Evolutionary conservation across 441 rosid species (phyloP).

Genomic region (Pelargonium exstipulatum): DNA sequence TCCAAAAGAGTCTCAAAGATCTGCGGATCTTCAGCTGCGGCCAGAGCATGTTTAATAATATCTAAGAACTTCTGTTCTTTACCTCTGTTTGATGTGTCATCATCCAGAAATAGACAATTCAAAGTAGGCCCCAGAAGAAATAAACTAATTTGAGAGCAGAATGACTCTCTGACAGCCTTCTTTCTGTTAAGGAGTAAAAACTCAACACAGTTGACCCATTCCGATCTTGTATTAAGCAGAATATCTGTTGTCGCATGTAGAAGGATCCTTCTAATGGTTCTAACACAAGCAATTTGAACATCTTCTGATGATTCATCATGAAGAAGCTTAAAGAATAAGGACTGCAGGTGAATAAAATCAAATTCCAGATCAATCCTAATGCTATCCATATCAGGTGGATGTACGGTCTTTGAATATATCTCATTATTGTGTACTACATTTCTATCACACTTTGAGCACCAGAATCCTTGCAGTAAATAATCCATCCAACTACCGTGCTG

Average conservation of each 20-base stretch:
- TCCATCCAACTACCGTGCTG: constrained; percentile 40
- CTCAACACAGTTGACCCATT: constrained; percentile 72
- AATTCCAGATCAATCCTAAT: constrained; percentile 30
- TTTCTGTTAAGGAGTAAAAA: constrained; percentile 61
- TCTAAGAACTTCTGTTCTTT: constrained; percentile 49
- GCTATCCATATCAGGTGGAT: constrained; percentile 32
- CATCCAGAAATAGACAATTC: constrained; percentile 51
- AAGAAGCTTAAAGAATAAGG: constrained; percentile 64
- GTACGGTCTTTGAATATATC: constrained; percentile 32
- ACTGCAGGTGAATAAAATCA: constrained; percentile 43
- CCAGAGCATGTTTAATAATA: constrained; percentile 55
- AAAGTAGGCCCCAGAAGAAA: constrained; percentile 50
- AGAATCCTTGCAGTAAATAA: constrained; percentile 61
- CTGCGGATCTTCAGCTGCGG: constrained; percentile 57
- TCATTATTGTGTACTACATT: constrained; percentile 29
- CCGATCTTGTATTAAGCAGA: constrained; percentile 47
- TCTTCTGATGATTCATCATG: constrained; percentile 73
- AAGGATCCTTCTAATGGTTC: constrained; percentile 64
- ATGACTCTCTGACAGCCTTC: constrained; percentile 77
- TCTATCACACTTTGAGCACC: constrained; percentile 82
- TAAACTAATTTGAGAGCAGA: constrained; percentile 70
- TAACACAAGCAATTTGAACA: constrained; percentile 83
- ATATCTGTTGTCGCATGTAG: constrained; percentile 48
- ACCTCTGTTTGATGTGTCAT: constrained; percentile 36
- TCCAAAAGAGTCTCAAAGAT: constrained; percentile 77